Evolutionary conservation across 2,329 filamentous ascomycete species (phyloP).

Genomic region (Penicillium thymicola): DNA sequence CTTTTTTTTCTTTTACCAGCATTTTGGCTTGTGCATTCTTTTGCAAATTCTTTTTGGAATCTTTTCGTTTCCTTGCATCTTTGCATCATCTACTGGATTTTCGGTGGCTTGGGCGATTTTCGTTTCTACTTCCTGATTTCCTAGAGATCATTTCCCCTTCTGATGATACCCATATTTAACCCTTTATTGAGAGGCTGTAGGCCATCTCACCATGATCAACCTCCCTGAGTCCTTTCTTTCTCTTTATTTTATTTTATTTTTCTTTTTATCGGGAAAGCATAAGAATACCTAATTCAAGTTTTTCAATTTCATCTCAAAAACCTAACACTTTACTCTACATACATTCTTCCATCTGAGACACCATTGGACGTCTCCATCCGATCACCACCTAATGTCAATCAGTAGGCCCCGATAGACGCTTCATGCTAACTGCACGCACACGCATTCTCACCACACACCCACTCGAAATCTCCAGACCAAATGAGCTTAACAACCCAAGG

Average conservation of each 20-base stretch:
- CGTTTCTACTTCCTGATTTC: constrained; percentile 7
- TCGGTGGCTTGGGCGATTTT: constrained; percentile 1
- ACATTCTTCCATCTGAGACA: background rate
- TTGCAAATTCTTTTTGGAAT: background rate
- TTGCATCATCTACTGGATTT: constrained; percentile 4
- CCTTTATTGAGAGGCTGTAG: constrained; percentile 6
- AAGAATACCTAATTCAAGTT: background rate
- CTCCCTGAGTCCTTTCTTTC: constrained; percentile 3
- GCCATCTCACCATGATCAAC: constrained; percentile 8
- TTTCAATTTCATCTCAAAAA: background rate
- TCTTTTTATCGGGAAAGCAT: background rate
- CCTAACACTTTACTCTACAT: background rate
- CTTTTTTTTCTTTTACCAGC: background rate
- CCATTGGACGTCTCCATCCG: background rate
- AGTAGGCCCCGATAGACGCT: background rate
- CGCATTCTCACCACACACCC: background rate
- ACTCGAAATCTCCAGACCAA: background rate
- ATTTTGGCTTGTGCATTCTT: constrained; percentile 4
- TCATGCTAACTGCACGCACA: background rate
- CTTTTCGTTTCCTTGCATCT: constrained; percentile 10
- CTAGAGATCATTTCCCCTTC: constrained; percentile 13
- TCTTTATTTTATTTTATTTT: background rate
- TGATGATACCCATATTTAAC: constrained; percentile 33
- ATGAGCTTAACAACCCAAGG: background rate
- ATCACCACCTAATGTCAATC: background rate